Evolutionary conservation across 208 protist species (phyloP).

Genomic region (Trypanosoma boissoni): DNA sequence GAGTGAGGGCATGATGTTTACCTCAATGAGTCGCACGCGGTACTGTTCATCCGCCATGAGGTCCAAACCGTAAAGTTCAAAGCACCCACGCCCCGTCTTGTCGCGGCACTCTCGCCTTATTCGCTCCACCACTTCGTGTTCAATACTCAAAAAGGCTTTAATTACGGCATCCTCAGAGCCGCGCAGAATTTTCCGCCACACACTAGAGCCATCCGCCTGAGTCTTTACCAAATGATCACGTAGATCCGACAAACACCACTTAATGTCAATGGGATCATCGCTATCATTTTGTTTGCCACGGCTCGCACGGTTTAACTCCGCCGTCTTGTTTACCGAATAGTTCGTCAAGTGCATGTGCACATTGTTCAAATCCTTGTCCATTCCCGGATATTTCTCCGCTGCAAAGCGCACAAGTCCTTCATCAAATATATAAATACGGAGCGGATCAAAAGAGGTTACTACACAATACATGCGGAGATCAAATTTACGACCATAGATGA

Average conservation of each 20-base stretch:
- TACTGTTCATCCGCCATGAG: slow-evolving; percentile 77
- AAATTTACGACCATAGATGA: slow-evolving; percentile 94
- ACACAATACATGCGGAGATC: slow-evolving; percentile 94
- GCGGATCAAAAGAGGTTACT: slow-evolving; percentile 86
- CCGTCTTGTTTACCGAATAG: slow-evolving; percentile 96
- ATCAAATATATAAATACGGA: slow-evolving; percentile 91
- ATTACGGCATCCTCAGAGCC: slow-evolving; percentile 86
- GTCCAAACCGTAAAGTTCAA: slow-evolving; percentile 91
- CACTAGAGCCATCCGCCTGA: slow-evolving; percentile 37
- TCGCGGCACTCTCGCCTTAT: slow-evolving; percentile 58
- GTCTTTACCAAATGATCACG: slow-evolving; percentile 51
- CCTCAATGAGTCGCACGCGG: slow-evolving; percentile 85
- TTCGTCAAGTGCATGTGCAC: slow-evolving; percentile 96
- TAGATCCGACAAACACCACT: slow-evolving; percentile 87
- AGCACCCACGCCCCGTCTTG: slow-evolving; percentile 80
- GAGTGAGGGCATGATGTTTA: slow-evolving; percentile 92
- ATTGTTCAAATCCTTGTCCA: slow-evolving; percentile 75
- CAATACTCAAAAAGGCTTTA: slow-evolving; percentile 91
- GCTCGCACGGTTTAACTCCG: slow-evolving; percentile 60
- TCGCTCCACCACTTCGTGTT: slow-evolving; percentile 73
- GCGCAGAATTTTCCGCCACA: slow-evolving; percentile 66
- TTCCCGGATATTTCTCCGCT: slow-evolving; percentile 89
- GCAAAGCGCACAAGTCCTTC: slow-evolving; percentile 95
- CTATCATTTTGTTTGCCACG: slow-evolving; percentile 60
- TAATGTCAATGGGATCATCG: slow-evolving; percentile 85